These are phyloP conservation scores for Rheum nobile DNA, from an alignment of 148 eudicot genomes.

Conservation along the genomic window DNA sequence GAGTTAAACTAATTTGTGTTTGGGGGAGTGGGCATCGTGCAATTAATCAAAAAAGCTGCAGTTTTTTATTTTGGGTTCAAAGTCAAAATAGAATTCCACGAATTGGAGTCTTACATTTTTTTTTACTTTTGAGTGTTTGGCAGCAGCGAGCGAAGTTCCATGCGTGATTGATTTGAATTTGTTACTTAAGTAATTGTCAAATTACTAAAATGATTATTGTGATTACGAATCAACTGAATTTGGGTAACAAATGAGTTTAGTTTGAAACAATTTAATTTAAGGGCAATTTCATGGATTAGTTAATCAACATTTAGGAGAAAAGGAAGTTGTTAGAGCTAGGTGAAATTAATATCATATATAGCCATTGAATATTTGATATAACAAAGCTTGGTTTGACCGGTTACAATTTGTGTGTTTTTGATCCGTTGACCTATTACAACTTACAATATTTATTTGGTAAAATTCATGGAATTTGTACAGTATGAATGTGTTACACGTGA, in stretches of 20 bases:
- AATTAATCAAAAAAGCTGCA: neutral
- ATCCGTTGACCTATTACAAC: neutral
- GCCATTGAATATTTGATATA: neutral
- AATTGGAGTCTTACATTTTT: neutral
- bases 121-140: neutral
- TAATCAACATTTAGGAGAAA: no score
- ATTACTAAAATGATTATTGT: neutral
- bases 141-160: neutral
- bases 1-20: neutral
- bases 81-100: neutral
- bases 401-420: neutral
- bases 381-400: neutral
- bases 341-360: no score
- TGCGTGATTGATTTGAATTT: neutral
- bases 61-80: neutral
- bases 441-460: neutral
- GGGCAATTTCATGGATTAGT: no score
- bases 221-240: neutral
- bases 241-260: neutral
- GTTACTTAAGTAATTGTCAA: neutral
- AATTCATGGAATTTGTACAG: neutral
- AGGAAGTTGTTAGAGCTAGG: no score
- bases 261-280: neutral
- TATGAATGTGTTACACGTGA: neutral
- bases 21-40: constrained; percentile 3